phyloP scores from a whole-genome alignment of 2,329 filamentous ascomycete genomes.

The Colletotrichum abscissum region DNA sequence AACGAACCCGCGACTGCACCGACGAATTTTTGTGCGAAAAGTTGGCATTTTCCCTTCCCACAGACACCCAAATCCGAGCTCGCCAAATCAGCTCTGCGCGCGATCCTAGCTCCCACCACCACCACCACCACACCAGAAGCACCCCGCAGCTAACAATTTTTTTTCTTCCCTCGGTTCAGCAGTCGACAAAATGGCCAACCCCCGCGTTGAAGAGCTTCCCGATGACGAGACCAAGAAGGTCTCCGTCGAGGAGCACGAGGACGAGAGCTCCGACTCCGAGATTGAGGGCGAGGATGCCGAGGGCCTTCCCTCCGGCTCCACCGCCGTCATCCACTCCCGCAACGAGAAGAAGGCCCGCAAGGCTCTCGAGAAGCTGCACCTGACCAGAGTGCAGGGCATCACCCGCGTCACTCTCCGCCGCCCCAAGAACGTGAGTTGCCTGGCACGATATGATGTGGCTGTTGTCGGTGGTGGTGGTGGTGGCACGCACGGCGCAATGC shows the following conservation, averaged over 20 bases:
- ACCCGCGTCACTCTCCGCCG: slow-evolving; percentile 97
- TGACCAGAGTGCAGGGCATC: slow-evolving; percentile 96
- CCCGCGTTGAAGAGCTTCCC: slow-evolving; percentile 96
- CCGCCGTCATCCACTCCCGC: slow-evolving; percentile 93
- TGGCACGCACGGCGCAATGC: background rate
- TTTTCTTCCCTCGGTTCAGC: background rate
- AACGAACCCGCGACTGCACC: slow-evolving; percentile 2
- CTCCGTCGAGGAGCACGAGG: slow-evolving; percentile 79
- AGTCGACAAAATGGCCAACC: slow-evolving; percentile 86
- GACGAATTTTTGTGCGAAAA: slow-evolving; percentile 27
- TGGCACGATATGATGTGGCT: background rate
- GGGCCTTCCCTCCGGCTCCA: slow-evolving; percentile 82
- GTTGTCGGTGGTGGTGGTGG: slow-evolving; percentile 3
- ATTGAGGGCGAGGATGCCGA: slow-evolving; percentile 77
- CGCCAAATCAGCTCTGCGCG: slow-evolving; percentile 32
- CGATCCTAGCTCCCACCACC: slow-evolving; percentile 36
- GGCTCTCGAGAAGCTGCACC: slow-evolving; percentile 97
- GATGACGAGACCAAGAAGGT: slow-evolving; percentile 90
- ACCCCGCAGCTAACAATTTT: slow-evolving; percentile 28
- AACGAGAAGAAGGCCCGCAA: slow-evolving; percentile 99
- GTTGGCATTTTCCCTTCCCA: slow-evolving; percentile 23
- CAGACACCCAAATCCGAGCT: slow-evolving; percentile 20
- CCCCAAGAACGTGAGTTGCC: slow-evolving; percentile 93
- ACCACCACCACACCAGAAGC: slow-evolving; percentile 11
- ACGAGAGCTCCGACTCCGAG: slow-evolving; percentile 80